Conservation (phyloP, 2,329 filamentous ascomycete genomes). For the Rutstroemia sp. region DNA sequence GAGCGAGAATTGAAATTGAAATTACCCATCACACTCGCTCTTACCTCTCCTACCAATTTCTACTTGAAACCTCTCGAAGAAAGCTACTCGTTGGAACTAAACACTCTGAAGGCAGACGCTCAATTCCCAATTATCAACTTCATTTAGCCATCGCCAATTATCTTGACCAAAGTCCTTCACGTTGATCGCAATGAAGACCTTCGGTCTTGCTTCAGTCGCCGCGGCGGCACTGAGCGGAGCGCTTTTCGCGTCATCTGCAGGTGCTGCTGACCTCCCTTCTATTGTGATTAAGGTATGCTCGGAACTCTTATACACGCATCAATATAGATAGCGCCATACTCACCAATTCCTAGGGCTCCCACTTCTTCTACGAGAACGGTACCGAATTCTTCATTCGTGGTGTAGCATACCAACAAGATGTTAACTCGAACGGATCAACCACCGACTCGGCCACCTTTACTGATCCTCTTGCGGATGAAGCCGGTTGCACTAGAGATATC, state of each 20-base stretch:
- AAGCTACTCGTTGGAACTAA: too few species aligned
- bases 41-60: too few species aligned
- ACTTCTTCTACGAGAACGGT: constrained; percentile 44
- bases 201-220: constrained; percentile 35
- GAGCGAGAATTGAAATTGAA: too few species aligned
- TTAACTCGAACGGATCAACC: constrained; percentile 46
- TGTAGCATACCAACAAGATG: constrained; percentile 89
- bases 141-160: neutral
- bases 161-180: neutral
- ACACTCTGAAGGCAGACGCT: too few species aligned
- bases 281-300: constrained; percentile 39
- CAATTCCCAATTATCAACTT: neutral
- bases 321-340: neutral
- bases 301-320: neutral
- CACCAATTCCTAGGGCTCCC: constrained; percentile 24
- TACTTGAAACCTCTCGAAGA: too few species aligned
- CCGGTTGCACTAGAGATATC: constrained; percentile 75
- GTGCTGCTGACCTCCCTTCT: constrained; percentile 46
- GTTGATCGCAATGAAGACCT: constrained; percentile 44
- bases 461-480: constrained; percentile 72
- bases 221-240: constrained; percentile 41
- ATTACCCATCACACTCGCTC: too few species aligned
- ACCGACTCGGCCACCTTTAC: constrained; percentile 51
- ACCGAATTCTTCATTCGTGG: constrained; percentile 91
- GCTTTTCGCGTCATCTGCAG: constrained; percentile 40